A percentile compares a stretch with the other conserved stretches of the same genome.
Evolutionary conservation across 805 yeast species (phyloP).

Genomic region (Ogataea methylovora): DNA sequence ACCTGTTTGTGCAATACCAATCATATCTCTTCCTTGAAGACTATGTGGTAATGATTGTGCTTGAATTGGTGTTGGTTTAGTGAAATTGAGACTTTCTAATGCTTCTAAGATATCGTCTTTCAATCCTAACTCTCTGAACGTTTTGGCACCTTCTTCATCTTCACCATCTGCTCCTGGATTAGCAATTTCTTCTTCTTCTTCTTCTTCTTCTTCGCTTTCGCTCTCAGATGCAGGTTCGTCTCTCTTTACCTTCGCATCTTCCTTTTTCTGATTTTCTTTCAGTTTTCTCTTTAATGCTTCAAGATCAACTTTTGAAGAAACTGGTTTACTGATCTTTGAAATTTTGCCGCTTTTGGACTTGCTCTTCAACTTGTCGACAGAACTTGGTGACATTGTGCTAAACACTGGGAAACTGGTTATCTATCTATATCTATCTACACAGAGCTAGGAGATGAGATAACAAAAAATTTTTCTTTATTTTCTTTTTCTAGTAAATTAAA

Average conservation of each 20-base stretch:
- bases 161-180: constrained; percentile 4
- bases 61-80: constrained; percentile 91
- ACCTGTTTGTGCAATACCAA: constrained; percentile 96
- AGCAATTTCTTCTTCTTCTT: constrained; percentile 5
- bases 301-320: constrained; percentile 16
- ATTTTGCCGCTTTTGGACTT: background rate
- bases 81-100: constrained; percentile 63
- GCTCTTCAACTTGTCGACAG: constrained; percentile 1
- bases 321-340: constrained; percentile 5
- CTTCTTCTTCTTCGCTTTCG: constrained; percentile 8
- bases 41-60: constrained; percentile 88
- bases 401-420: background rate
- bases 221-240: constrained; percentile 4
- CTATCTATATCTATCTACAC: background rate
- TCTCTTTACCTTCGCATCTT: constrained; percentile 11
- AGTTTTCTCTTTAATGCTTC: constrained; percentile 23
- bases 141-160: constrained; percentile 13
- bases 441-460: too few relatives aligned
- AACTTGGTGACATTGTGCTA: constrained; percentile 13
- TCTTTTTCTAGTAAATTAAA: too few relatives aligned
- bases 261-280: constrained; percentile 6
- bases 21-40: constrained; percentile 81
- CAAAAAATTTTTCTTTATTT: too few relatives aligned
- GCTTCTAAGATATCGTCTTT: constrained; percentile 79
- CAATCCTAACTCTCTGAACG: constrained; percentile 53